phyloP scores from a whole-genome alignment of 768 basidiomycete genomes.

The Trametes sanguinea region DNA sequence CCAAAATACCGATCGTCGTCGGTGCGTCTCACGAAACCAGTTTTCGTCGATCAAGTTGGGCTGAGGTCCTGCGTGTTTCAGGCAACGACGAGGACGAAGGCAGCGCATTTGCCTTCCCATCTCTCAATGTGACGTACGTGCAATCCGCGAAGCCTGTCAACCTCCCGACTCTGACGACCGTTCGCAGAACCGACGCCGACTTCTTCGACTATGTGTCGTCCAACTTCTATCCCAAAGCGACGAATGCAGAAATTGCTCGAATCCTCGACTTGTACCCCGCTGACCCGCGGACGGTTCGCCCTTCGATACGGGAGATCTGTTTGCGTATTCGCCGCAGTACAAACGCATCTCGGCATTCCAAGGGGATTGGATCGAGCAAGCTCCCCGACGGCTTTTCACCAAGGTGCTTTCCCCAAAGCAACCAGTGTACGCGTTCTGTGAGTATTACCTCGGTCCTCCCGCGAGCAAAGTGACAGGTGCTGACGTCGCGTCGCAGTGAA shows the following conservation, averaged over 20 bases:
- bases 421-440: constrained; percentile 11
- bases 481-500: not conserved
- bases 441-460: not conserved
- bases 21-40: constrained; percentile 3
- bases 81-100: constrained; percentile 27
- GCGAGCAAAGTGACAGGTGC: too few species aligned
- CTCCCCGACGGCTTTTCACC: constrained; percentile 21
- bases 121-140: constrained; percentile 17
- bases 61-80: not conserved
- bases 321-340: constrained; percentile 22
- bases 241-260: not conserved
- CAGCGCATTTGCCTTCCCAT: constrained; percentile 16
- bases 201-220: constrained; percentile 1
- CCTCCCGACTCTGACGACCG: too few species aligned
- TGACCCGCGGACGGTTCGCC: constrained; percentile 25
- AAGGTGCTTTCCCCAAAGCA: constrained; percentile 5
- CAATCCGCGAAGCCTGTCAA: not conserved
- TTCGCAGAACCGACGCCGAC: constrained; percentile 12
- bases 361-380: constrained; percentile 29
- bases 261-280: constrained; percentile 19
- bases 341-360: constrained; percentile 32
- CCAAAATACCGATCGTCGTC: constrained; percentile 21
- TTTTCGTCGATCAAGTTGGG: not conserved
- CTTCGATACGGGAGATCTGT: constrained; percentile 23
- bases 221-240: constrained; percentile 3